A percentile compares a stretch with the other conserved stretches of the same genome.
These are phyloP conservation scores for Lentinus polychrous DNA, from an alignment of 1,284 basidiomycete species.

Conservation along the genomic window DNA sequence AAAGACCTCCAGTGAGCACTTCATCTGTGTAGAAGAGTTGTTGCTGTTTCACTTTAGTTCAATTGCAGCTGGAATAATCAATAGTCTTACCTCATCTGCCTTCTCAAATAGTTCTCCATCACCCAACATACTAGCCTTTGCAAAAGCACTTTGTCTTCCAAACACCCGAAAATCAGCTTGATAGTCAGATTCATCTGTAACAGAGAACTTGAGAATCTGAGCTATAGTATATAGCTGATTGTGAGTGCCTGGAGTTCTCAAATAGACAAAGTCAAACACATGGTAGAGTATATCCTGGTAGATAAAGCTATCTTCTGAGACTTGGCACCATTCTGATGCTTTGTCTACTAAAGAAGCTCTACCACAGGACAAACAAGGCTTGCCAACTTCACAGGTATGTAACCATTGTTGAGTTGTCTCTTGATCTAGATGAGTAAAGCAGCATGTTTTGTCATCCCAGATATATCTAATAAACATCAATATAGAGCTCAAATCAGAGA, in stretches of 20 bases:
- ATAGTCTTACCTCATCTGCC: slow-evolving; percentile 26
- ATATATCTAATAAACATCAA: slow-evolving; percentile 12
- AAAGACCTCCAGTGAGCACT: slow-evolving; percentile 23
- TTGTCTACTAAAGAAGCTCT: slow-evolving; percentile 21
- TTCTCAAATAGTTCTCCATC: slow-evolving; percentile 8
- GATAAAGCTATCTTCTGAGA: slow-evolving; percentile 27
- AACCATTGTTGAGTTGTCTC: slow-evolving; percentile 24
- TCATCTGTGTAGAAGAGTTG: slow-evolving; percentile 34
- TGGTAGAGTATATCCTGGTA: slow-evolving; percentile 43
- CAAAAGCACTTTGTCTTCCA: slow-evolving; percentile 35
- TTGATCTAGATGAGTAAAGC: slow-evolving; percentile 35
- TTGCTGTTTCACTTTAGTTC: slow-evolving; percentile 28
- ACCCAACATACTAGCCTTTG: slow-evolving; percentile 15
- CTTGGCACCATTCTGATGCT: slow-evolving; percentile 13
- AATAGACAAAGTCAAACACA: slow-evolving; percentile 50
- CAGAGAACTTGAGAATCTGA: slow-evolving; percentile 40
- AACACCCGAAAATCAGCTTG: slow-evolving; percentile 34
- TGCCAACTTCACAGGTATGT: slow-evolving; percentile 23
- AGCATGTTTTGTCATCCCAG: slow-evolving; percentile 36
- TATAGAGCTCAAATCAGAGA: neutral
- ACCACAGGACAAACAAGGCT: slow-evolving; percentile 44
- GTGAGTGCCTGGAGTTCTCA: slow-evolving; percentile 25
- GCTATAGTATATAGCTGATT: slow-evolving; percentile 40
- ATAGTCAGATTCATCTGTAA: slow-evolving; percentile 8
- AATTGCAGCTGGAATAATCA: slow-evolving; percentile 1